phyloP scores from a whole-genome alignment of 345 rosid species.

The Limnanthes douglasii region DNA sequence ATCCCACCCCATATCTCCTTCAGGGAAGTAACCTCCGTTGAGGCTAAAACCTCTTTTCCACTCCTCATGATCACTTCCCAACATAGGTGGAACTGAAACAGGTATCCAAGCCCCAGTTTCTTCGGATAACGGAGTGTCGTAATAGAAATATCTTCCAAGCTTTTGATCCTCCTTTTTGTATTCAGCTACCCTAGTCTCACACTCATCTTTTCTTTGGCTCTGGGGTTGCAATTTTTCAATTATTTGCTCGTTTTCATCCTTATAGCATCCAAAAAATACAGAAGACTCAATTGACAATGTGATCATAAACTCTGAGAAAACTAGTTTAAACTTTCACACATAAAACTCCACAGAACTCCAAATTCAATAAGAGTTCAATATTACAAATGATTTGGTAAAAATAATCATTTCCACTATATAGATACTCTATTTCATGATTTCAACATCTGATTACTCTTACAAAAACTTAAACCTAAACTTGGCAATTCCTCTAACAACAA shows the following conservation, averaged over 20 bases:
- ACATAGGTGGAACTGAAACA: slow-evolving; percentile 89
- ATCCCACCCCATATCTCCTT: slow-evolving; percentile 81
- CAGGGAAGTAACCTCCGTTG: slow-evolving; percentile 84
- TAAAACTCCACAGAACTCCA: too few species aligned
- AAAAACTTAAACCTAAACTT: too few species aligned
- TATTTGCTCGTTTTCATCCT: slow-evolving; percentile 5
- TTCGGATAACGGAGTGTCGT: slow-evolving; percentile 61
- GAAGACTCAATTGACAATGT: slow-evolving; percentile 3
- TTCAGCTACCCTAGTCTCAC: slow-evolving; percentile 10
- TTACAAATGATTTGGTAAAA: too few species aligned
- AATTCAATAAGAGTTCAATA: too few species aligned
- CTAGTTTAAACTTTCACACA: too few species aligned
- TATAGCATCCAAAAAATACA: background rate
- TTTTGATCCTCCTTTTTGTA: slow-evolving; percentile 11
- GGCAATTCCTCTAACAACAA: background rate
- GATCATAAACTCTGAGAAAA: slow-evolving; percentile 1
- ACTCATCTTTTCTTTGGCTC: too few species aligned
- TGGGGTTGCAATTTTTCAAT: too few species aligned
- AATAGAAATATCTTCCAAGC: slow-evolving; percentile 61
- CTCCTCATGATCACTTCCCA: slow-evolving; percentile 47
- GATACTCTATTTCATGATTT: background rate
- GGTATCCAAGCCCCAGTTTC: slow-evolving; percentile 98
- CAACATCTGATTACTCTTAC: too few species aligned
- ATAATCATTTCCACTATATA: too few species aligned
- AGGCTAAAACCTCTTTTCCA: slow-evolving; percentile 45